Percentiles rank a stretch among this genome's conserved stretches.
phyloP scores from a whole-genome alignment of 495 filamentous ascomycete species.

The Barbatosphaeria neglecta region DNA sequence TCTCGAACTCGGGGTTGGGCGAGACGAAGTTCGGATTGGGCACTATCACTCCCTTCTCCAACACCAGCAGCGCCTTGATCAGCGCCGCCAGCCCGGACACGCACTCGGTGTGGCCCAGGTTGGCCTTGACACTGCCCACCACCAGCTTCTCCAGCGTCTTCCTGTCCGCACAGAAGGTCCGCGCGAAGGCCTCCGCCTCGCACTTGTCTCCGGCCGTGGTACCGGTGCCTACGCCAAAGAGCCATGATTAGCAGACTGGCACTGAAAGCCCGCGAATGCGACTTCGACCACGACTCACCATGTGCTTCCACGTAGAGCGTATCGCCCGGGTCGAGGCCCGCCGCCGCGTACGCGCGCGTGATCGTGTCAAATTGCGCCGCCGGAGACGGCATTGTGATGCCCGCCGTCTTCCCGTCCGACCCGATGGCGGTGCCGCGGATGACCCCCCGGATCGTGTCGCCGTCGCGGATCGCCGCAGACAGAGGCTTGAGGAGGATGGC shows the following conservation, averaged over 20 bases:
- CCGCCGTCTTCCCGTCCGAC: slow-evolving; percentile 33
- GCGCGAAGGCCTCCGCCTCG: slow-evolving; percentile 7
- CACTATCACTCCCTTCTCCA: slow-evolving; percentile 32
- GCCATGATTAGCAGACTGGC: neutral
- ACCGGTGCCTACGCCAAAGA: slow-evolving; percentile 34
- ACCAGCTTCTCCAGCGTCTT: slow-evolving; percentile 5
- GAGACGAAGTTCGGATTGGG: slow-evolving; percentile 25
- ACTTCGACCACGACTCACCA: slow-evolving; percentile 7
- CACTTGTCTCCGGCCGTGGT: slow-evolving; percentile 16
- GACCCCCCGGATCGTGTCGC: slow-evolving; percentile 42
- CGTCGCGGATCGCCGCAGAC: slow-evolving; percentile 30
- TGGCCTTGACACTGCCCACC: slow-evolving; percentile 39
- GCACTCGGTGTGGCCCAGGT: slow-evolving; percentile 38
- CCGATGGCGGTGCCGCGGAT: slow-evolving; percentile 40
- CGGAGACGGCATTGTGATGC: slow-evolving; percentile 36
- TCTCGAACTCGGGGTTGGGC: slow-evolving; percentile 16
- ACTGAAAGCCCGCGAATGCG: neutral
- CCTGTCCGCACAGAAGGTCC: neutral
- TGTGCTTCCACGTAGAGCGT: slow-evolving; percentile 32
- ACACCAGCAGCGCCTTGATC: slow-evolving; percentile 34
- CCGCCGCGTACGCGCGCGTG: slow-evolving; percentile 23
- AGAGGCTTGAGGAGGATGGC: slow-evolving; percentile 42
- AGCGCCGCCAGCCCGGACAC: slow-evolving; percentile 33
- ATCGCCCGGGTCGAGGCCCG: slow-evolving; percentile 26
- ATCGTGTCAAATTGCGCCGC: slow-evolving; percentile 41